A percentile compares a stretch with the other conserved stretches of the same genome.
These are phyloP conservation scores for thale cress (Arabidopsis thaliana) DNA, from an alignment of 345 rosid species.

Conservation along the genomic window DNA sequence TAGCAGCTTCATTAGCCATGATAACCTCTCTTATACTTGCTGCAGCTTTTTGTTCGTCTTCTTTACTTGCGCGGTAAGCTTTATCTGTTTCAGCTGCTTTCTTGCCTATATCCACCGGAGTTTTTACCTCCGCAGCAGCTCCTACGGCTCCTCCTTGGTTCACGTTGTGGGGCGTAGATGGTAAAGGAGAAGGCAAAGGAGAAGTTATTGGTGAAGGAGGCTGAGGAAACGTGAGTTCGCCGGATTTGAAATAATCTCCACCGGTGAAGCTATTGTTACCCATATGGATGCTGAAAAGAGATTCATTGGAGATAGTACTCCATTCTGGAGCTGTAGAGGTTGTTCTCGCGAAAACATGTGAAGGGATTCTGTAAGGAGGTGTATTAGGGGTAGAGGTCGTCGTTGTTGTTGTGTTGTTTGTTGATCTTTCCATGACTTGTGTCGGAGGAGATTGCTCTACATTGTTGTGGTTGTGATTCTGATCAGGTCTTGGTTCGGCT, in stretches of 20 bases:
- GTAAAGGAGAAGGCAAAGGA: slow-evolving; percentile 35
- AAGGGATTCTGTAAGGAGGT: slow-evolving; percentile 60
- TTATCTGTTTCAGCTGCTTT: slow-evolving; percentile 47
- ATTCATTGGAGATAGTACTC: slow-evolving; percentile 80
- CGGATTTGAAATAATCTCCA: slow-evolving; percentile 60
- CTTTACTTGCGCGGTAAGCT: slow-evolving; percentile 45
- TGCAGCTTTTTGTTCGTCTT: slow-evolving; percentile 61
- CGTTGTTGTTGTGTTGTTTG: slow-evolving; percentile 32
- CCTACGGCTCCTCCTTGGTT: slow-evolving; percentile 20
- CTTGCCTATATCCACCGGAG: slow-evolving; percentile 36
- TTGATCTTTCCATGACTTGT: slow-evolving; percentile 58
- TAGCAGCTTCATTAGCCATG: slow-evolving; percentile 52
- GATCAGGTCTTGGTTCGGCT: slow-evolving; percentile 41
- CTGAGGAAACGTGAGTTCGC: slow-evolving; percentile 53
- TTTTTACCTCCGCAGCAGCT: slow-evolving; percentile 32
- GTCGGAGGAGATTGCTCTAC: slow-evolving; percentile 51
- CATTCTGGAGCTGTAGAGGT: slow-evolving; percentile 61
- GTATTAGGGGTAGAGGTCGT: slow-evolving; percentile 15
- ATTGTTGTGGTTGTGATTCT: slow-evolving; percentile 19
- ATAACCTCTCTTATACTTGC: slow-evolving; percentile 62
- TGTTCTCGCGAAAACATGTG: slow-evolving; percentile 61
- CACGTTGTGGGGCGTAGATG: background rate
- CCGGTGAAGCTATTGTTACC: slow-evolving; percentile 70
- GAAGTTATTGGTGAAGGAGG: slow-evolving; percentile 44
- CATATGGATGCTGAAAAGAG: slow-evolving; percentile 79